Evolutionary conservation across 495 filamentous ascomycete species (phyloP), one percentile per base, ranked within the genome.

Genomic region (Aspergillus hancockii): DNA sequence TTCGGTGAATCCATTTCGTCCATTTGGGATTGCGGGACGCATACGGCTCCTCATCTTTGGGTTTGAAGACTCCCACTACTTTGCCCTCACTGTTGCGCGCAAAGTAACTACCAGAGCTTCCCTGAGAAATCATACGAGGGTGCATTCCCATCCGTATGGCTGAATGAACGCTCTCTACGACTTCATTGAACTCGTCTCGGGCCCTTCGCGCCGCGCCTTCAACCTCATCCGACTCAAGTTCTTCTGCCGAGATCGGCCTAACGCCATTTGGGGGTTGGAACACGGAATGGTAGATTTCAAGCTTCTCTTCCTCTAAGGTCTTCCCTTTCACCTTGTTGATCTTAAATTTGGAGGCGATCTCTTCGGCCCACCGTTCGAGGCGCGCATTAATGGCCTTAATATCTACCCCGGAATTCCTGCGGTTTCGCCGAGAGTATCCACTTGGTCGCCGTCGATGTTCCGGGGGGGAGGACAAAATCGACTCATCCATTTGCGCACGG

Each of bases 301-400:
- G 81, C 50, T 85, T 88, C 71, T 93, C 91, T 63, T 95, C 92
- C 62, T 93, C 89, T 25, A 83, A 77, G 19, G 81, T 83, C 71
- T 84, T 89, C 30, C 89, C 90, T 72, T 89, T 93, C 61, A 87
- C 85, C 41, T 84, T 85, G 57, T 83, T 79, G 65, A 92, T 90
- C 77, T 96, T 98, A 83, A 98, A 98, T 66, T 95, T 95, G 63
- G 89, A 90, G 30, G 95, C 93, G 66, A 99, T 98, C 77, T 99
- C 93, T 63, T 97, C 93, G 41, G 95, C 95, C 94, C 94, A 99
- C 63, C 90, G 81, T 71, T 99, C 94, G 19, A 99, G 79, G 49
- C 94, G 85, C 55, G 94, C 93, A 75, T 99, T 99, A 72, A 99
- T 97, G 59, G 93, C 94, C 73, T 98, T 98, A 66, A 99, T 93